phyloP scores from a whole-genome alignment of 2,329 filamentous ascomycete species.

The Graphilbum sp. region DNA sequence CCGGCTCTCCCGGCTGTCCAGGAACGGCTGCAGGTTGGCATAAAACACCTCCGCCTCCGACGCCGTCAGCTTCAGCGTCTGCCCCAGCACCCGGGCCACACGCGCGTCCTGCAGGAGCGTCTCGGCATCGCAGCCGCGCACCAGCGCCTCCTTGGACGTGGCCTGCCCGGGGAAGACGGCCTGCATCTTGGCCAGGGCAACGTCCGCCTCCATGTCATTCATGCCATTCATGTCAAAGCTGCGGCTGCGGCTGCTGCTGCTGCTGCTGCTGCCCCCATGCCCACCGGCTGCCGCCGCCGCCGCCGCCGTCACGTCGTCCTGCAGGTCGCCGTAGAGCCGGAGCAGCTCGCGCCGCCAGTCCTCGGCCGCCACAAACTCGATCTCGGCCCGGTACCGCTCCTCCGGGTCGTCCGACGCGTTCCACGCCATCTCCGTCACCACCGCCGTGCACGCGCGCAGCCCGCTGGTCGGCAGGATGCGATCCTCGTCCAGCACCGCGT shows the following conservation, averaged over 20 bases:
- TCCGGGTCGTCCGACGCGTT: slow-evolving; percentile 25
- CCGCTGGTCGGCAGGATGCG: slow-evolving; percentile 26
- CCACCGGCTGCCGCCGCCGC: slow-evolving; percentile 15
- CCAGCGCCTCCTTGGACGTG: slow-evolving; percentile 21
- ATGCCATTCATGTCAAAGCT: too few relatives aligned
- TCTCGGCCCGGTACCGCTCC: slow-evolving; percentile 31
- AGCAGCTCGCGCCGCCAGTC: slow-evolving; percentile 38
- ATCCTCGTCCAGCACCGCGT: slow-evolving; percentile 45
- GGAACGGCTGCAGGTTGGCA: slow-evolving; percentile 26
- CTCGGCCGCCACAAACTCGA: slow-evolving; percentile 36
- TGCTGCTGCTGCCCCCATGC: too few relatives aligned
- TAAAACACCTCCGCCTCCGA: slow-evolving; percentile 24
- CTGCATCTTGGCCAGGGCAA: slow-evolving; percentile 33
- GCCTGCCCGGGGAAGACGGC: slow-evolving; percentile 24
- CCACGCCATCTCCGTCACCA: slow-evolving; percentile 42
- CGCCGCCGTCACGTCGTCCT: neutral
- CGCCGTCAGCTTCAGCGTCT: slow-evolving; percentile 21
- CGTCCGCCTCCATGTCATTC: neutral
- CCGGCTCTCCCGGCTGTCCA: slow-evolving; percentile 31
- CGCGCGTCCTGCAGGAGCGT: slow-evolving; percentile 23
- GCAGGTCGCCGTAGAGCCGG: slow-evolving; percentile 27
- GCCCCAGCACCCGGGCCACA: slow-evolving; percentile 28
- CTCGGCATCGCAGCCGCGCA: slow-evolving; percentile 19
- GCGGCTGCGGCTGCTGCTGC: too few relatives aligned
- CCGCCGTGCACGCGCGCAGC: slow-evolving; percentile 45